A percentile compares a stretch with the other conserved stretches of the same genome.
These are phyloP conservation scores for Tagetes erecta DNA, from an alignment of 129 eudicot species.

Conservation along the genomic window DNA sequence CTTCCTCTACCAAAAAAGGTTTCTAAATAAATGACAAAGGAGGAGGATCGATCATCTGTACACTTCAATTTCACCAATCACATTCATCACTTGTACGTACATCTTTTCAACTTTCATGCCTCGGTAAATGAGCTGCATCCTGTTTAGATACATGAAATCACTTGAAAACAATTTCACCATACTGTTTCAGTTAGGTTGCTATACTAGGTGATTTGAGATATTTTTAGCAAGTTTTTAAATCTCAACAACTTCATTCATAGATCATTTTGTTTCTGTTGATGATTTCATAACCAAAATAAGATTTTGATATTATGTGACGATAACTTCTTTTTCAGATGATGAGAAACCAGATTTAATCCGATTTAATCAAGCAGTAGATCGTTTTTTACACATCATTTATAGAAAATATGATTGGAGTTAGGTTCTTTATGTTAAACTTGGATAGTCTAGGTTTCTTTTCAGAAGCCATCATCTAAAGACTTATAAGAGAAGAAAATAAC, in stretches of 20 bases:
- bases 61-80: conserved; percentile 12
- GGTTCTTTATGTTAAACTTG: background rate
- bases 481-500: background rate
- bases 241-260: background rate
- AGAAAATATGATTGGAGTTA: background rate
- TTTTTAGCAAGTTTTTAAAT: background rate
- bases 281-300: background rate
- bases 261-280: background rate
- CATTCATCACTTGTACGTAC: conserved; percentile 23
- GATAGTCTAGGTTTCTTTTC: background rate
- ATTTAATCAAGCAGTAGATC: background rate
- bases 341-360: background rate
- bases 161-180: background rate
- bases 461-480: background rate
- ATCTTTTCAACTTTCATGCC: background rate
- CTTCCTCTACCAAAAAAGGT: background rate
- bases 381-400: background rate
- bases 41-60: conserved; percentile 22
- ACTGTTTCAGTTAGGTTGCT: too few relatives aligned
- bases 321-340: too few relatives aligned
- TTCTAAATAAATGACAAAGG: conserved; percentile 29
- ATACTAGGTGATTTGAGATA: background rate
- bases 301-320: conserved; percentile 5
- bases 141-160: conserved; percentile 16
- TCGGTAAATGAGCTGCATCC: background rate